phyloP scores from a whole-genome alignment of 495 filamentous ascomycete species.

The Penicillium odoratum region DNA sequence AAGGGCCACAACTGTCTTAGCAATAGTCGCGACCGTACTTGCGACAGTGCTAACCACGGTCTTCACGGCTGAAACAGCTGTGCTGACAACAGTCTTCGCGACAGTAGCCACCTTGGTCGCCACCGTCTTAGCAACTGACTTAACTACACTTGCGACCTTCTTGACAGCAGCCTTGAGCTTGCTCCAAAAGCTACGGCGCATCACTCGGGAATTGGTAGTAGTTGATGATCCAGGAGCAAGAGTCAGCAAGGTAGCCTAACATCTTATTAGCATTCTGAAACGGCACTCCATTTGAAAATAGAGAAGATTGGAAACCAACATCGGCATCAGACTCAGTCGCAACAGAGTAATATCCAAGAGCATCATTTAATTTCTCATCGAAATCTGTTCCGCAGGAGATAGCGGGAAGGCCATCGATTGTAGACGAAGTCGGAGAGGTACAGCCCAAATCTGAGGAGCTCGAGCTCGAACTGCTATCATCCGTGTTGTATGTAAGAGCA shows the following conservation, averaged over 20 bases:
- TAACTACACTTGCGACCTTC: not conserved
- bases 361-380: not conserved
- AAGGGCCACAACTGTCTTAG: not conserved
- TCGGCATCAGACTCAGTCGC: not conserved
- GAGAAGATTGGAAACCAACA: not conserved
- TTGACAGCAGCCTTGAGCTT: not conserved
- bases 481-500: not conserved
- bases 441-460: not conserved
- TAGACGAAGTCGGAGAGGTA: not conserved
- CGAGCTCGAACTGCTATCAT: not conserved
- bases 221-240: not conserved
- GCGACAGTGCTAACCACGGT: not conserved
- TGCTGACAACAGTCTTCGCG: not conserved
- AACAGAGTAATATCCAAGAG: not conserved
- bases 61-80: not conserved
- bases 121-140: not conserved
- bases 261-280: not conserved
- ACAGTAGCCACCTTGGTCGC: not conserved
- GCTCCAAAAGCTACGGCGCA: not conserved
- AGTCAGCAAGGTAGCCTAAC: not conserved
- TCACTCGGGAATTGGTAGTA: not conserved
- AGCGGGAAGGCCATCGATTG: not conserved
- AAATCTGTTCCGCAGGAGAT: not conserved
- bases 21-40: not conserved
- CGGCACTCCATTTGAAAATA: not conserved